Evolutionary conservation across 768 basidiomycete genomes (phyloP), one percentile per base, ranked within the genome.

Genomic region (Tylopilus rubrobrunneus): DNA sequence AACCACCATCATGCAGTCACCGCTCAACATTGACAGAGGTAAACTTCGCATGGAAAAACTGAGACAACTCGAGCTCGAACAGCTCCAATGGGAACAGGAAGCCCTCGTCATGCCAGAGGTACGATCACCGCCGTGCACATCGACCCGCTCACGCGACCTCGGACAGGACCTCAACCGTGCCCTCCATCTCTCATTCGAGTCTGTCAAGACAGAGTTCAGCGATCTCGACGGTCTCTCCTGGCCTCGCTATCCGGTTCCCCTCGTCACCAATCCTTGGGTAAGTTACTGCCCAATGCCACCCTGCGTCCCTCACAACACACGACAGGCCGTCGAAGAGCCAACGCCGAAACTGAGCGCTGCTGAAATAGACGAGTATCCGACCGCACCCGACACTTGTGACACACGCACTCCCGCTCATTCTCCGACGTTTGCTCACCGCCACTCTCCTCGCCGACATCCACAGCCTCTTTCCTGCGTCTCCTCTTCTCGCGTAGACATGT

Each of bases 41-140:
- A 78, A 74, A 48, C 70, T 77, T 47, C 76, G 82, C 36, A 77
- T 74, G 62, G 72, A 75, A 45, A 69, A 70, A 7, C 71, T 81
- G 19, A 65, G 73, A 34, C 78, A 80, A 50, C 72, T 77, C 33
- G 82, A 83, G 63, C 71, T 73, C 27, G 81, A 84, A 61, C 76
- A 81, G 56, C 76, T 73, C 2, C 59, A 70, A 27, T 82, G 82
- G 65, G 82, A 84, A 21, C 73, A 74, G 14, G 80, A 83, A 39
- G 82, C 80, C 0, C 70, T 84, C 41, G 76, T 76, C 60, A 75
- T 84, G 73, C 82, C 81, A 36, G 80, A 83, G 72, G 82, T 83
- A 36, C 12, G 57, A 40, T 23, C 9, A 28, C n/a, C 45, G 5
- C 15, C n/a, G 7, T 15, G 25, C 19, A 11, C 14, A 0, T 8